Evolutionary conservation across 305 asterid genomes (phyloP).

Genomic region (Plantago coronopus): DNA sequence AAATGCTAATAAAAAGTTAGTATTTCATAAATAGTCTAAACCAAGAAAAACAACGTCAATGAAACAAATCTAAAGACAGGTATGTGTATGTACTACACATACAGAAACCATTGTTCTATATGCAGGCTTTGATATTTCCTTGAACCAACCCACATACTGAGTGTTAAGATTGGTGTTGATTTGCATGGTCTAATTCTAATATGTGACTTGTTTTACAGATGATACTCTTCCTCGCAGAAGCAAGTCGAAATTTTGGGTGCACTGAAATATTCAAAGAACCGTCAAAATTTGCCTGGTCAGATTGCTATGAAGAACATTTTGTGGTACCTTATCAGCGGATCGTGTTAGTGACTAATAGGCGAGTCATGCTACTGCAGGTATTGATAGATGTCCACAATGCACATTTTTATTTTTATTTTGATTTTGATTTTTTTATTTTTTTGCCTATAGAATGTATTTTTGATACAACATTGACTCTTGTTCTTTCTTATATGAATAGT

Average conservation of each 20-base stretch:
- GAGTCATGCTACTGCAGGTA: slow-evolving; percentile 92
- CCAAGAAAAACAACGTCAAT: background rate
- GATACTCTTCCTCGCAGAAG: slow-evolving; percentile 94
- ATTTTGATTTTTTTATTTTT: slow-evolving; percentile 1
- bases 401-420: background rate
- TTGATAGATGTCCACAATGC: slow-evolving; percentile 12
- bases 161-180: slow-evolving; percentile 8
- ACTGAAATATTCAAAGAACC: slow-evolving; percentile 98
- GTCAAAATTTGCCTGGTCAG: slow-evolving; percentile 92
- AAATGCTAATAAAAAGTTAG: too few relatives aligned
- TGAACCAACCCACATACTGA: slow-evolving; percentile 5
- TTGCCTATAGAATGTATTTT: slow-evolving; percentile 10
- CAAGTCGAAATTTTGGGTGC: slow-evolving; percentile 90
- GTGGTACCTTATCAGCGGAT: slow-evolving; percentile 82
- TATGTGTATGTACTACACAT: slow-evolving; percentile 11
- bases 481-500: slow-evolving; percentile 44
- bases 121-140: slow-evolving; percentile 5
- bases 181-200: slow-evolving; percentile 24
- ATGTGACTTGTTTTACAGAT: slow-evolving; percentile 40
- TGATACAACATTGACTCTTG: slow-evolving; percentile 18
- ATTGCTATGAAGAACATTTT: slow-evolving; percentile 79
- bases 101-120: background rate
- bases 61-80: background rate
- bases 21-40: too few relatives aligned
- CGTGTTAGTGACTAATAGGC: slow-evolving; percentile 76